Evolutionary conservation across 2,329 filamentous ascomycete species (phyloP).

Genomic region (Phialemoniopsis sp.): DNA sequence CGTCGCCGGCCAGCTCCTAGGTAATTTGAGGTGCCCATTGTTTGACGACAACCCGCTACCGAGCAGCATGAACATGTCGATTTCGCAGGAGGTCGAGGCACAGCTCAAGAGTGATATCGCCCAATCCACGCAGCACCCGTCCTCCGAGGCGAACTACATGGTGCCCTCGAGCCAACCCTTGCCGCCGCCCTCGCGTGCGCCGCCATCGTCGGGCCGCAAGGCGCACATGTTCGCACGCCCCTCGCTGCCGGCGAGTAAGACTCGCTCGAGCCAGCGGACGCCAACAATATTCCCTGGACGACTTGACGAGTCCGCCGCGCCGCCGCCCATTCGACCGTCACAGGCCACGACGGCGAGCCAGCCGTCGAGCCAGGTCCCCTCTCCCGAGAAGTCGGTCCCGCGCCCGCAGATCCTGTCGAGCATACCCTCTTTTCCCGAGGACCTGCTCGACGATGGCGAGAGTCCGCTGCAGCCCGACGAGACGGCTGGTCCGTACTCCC

Average conservation of each 20-base stretch:
- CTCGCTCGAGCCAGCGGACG: too few relatives aligned
- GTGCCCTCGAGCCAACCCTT: conserved; percentile 24
- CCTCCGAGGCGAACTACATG: conserved; percentile 16
- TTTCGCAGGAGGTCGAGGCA: conserved; percentile 48
- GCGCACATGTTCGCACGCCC: background rate
- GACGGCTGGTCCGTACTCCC: conserved; percentile 13
- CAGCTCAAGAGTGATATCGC: conserved; percentile 42
- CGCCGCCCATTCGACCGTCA: conserved; percentile 24
- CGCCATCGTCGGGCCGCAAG: conserved; percentile 3
- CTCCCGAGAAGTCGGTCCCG: conserved; percentile 20
- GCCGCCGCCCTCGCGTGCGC: conserved; percentile 4
- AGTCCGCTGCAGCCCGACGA: conserved; percentile 5
- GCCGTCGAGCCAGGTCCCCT: conserved; percentile 21
- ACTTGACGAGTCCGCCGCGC: too few relatives aligned
- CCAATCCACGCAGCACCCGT: conserved; percentile 17
- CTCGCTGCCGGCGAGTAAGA: too few relatives aligned
- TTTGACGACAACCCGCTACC: conserved; percentile 25
- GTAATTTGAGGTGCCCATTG: conserved; percentile 50
- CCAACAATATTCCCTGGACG: too few relatives aligned
- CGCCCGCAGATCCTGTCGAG: conserved; percentile 5
- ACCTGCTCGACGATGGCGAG: too few relatives aligned
- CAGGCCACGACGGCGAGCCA: conserved; percentile 39
- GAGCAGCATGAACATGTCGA: conserved; percentile 19
- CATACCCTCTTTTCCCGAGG: too few relatives aligned
- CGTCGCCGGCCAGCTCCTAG: conserved; percentile 52